Evolutionary conservation across 768 basidiomycete genomes (phyloP).

Genomic region (Leucocoprinus sp.): DNA sequence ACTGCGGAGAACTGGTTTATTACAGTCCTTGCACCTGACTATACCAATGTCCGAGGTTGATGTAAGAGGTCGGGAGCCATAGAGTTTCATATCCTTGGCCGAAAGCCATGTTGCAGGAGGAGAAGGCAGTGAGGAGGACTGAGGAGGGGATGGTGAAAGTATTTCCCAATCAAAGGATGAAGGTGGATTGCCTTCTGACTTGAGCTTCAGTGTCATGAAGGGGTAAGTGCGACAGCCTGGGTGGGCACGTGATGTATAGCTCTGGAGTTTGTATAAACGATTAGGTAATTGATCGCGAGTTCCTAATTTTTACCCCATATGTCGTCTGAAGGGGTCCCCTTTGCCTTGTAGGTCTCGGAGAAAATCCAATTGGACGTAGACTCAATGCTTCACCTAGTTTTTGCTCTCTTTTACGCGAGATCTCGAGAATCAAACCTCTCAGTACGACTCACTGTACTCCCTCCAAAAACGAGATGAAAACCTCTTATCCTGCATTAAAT

Average conservation of each 20-base stretch:
- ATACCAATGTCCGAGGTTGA: slow-evolving; percentile 52
- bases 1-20: slow-evolving; percentile 72
- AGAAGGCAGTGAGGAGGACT: slow-evolving; percentile 41
- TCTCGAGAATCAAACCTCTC: slow-evolving; percentile 28
- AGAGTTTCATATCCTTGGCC: slow-evolving; percentile 82
- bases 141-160: slow-evolving; percentile 27
- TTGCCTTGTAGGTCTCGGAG: slow-evolving; percentile 34
- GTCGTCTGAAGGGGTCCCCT: slow-evolving; percentile 23
- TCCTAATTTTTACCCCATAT: slow-evolving; percentile 9
- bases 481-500: slow-evolving; percentile 28
- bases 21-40: slow-evolving; percentile 74
- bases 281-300: too few species aligned
- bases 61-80: slow-evolving; percentile 68
- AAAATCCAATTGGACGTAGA: too few species aligned
- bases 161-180: slow-evolving; percentile 61
- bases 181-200: slow-evolving; percentile 32
- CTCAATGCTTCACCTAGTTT: slow-evolving; percentile 27
- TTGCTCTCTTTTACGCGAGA: slow-evolving; percentile 39
- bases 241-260: slow-evolving; percentile 3
- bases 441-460: slow-evolving; percentile 13
- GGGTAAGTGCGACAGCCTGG: slow-evolving; percentile 6
- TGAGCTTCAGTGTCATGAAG: slow-evolving; percentile 38
- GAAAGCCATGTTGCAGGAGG: slow-evolving; percentile 84
- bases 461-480: slow-evolving; percentile 12
- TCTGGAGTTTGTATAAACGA: too few species aligned